Conservation (phyloP, 2,329 filamentous ascomycete species). For the Aspergillus niger region DNA sequence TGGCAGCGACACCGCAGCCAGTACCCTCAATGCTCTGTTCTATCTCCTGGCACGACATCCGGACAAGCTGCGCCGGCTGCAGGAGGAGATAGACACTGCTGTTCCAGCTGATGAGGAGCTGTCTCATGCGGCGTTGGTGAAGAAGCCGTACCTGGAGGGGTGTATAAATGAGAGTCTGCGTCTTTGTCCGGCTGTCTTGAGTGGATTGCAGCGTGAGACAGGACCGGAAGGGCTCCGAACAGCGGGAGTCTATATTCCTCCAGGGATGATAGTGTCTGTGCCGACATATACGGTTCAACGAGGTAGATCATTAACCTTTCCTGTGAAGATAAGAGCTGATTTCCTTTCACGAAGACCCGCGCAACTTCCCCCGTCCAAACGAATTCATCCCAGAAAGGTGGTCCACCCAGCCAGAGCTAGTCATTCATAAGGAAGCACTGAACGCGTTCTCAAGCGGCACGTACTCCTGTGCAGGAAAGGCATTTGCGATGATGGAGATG, state of each 20-base stretch:
- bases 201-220: conserved; percentile 16
- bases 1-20: conserved; percentile 12
- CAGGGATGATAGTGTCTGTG: conserved; percentile 11
- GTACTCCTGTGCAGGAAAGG: conserved; percentile 11
- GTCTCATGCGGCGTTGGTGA: conserved; percentile 2
- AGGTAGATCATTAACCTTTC: background rate
- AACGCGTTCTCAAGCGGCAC: conserved; percentile 11
- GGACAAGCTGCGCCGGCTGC: conserved; percentile 3
- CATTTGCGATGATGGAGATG: conserved; percentile 17
- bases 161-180: conserved; percentile 14
- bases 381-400: conserved; percentile 15
- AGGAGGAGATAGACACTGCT: conserved; percentile 7
- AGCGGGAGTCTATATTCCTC: conserved; percentile 11
- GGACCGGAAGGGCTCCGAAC: conserved; percentile 8
- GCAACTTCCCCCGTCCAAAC: conserved; percentile 11
- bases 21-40: conserved; percentile 3
- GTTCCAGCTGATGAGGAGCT: background rate
- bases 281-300: conserved; percentile 14
- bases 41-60: conserved; percentile 15
- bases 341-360: conserved; percentile 3
- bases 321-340: background rate
- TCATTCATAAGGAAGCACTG: conserved; percentile 13
- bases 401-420: conserved; percentile 11
- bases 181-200: conserved; percentile 8
- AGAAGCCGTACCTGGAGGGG: conserved; percentile 11